Evolutionary conservation across 73 alveolate genomes (phyloP).

Genomic region (Paramecium primaurelia): DNA sequence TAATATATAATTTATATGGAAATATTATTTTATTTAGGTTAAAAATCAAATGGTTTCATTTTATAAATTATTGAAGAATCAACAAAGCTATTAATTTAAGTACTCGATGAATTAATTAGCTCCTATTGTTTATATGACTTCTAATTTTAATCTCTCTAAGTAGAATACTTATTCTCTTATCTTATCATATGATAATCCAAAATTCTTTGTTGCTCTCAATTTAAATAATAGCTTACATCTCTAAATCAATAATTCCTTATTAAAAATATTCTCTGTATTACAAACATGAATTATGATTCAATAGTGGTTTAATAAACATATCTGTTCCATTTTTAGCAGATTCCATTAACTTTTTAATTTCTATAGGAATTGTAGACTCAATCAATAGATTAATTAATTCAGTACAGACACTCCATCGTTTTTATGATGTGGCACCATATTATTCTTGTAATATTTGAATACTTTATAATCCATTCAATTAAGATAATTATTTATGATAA

Average conservation of each 20-base stretch:
- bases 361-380: neutral
- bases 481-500: neutral
- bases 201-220: neutral
- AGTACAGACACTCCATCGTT: constrained; percentile 4
- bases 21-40: neutral
- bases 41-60: neutral
- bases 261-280: neutral
- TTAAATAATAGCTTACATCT: neutral
- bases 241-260: neutral
- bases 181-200: neutral
- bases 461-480: neutral
- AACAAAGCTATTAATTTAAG: neutral
- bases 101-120: neutral
- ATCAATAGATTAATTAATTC: neutral
- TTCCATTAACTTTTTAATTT: neutral
- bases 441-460: neutral
- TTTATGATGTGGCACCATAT: neutral
- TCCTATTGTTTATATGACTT: neutral
- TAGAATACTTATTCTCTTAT: neutral
- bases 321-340: neutral
- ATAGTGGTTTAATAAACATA: neutral
- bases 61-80: neutral
- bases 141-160: neutral
- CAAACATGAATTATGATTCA: neutral
- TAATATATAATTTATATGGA: neutral